These are phyloP conservation scores for Schizosaccharomyces osmophilus DNA, from an alignment of 805 yeast species.

Conservation along the genomic window DNA sequence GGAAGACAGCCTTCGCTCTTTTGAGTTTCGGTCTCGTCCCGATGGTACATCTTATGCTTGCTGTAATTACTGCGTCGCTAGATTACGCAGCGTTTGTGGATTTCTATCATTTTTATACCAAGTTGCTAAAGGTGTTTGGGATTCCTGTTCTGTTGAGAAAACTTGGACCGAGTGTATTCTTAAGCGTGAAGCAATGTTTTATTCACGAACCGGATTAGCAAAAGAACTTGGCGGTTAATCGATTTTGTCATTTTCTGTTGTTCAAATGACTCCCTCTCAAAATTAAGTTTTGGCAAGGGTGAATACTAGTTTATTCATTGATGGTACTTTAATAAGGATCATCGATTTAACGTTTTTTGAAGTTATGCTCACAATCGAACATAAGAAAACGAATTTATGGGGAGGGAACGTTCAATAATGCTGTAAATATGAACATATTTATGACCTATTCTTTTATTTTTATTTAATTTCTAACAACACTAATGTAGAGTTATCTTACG, in stretches of 20 bases:
- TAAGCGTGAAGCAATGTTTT: slow-evolving; percentile 49
- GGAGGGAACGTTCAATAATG: too few species aligned
- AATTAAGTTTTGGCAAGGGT: too few species aligned
- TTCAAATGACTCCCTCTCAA: not conserved
- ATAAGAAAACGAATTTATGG: too few species aligned
- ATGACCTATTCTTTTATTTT: too few species aligned
- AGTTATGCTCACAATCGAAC: too few species aligned
- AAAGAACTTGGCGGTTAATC: not conserved
- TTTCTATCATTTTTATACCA: slow-evolving; percentile 52
- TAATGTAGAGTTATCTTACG: too few species aligned
- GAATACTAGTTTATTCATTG: too few species aligned
- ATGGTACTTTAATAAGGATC: too few species aligned
- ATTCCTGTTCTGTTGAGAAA: slow-evolving; percentile 21
- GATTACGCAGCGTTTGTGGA: slow-evolving; percentile 63
- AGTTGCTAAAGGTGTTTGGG: slow-evolving; percentile 35
- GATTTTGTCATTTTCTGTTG: not conserved
- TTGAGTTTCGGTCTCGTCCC: slow-evolving; percentile 4
- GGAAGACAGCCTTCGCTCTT: slow-evolving; percentile 12
- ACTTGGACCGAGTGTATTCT: slow-evolving; percentile 43
- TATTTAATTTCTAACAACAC: too few species aligned
- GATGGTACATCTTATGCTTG: slow-evolving; percentile 28
- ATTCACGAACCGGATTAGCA: slow-evolving; percentile 48
- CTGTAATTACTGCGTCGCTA: slow-evolving; percentile 58
- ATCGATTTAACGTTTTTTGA: too few species aligned
- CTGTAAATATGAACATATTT: too few species aligned